Evolutionary conservation across 164 flowering plant genomes (phyloP), one percentile per base, ranked within the genome.

Genomic region (Piper longum): DNA sequence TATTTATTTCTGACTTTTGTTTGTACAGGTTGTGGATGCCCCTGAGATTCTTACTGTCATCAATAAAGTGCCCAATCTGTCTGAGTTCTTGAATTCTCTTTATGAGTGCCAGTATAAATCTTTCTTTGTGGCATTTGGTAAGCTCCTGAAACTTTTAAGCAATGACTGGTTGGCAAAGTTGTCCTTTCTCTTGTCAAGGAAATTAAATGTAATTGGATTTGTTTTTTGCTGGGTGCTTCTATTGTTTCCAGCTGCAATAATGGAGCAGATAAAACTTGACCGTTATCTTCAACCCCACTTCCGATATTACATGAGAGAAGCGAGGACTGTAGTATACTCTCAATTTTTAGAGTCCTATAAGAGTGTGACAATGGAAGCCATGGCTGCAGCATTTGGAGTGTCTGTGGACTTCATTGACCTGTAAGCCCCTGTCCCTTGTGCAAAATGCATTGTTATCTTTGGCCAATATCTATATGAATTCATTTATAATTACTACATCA

Each of bases 281-380:
- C 89, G 90, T 16, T 88, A 93, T 72, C 74, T 93, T 80, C 87
- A 88, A 62, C 95, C 91, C 1, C 98, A 93, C 72, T 93, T 93
- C 75, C 88, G 98, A 16, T 93, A 80, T 69, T 93, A 84, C 78
- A 93, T 93, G 98, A 86, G 98, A 77, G 98, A 93, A 79, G 78
- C 88, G 62, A 82, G 97, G 59, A 75, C 79, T 11, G 98, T 90
- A 40, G 92, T 93, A 5, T 93, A 93, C 71, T 90, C 98, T 36
- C 98, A 90, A 70, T 93, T 93, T 73, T 75, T 93, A 79, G 98
- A 93, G 62, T 87, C 98, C 1, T 93, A 93, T 70, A 90, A 88
- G 78, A 93, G 98, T 75, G 98, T 93, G 11, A 93, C 98, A 17
- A 90, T 93, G 71, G 96, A 93, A 68, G 98, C 98, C 43, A 93